Base-by-base conservation (phyloP, 2,329 filamentous ascomycete species). In the Colletotrichum gigasporum region DNA sequence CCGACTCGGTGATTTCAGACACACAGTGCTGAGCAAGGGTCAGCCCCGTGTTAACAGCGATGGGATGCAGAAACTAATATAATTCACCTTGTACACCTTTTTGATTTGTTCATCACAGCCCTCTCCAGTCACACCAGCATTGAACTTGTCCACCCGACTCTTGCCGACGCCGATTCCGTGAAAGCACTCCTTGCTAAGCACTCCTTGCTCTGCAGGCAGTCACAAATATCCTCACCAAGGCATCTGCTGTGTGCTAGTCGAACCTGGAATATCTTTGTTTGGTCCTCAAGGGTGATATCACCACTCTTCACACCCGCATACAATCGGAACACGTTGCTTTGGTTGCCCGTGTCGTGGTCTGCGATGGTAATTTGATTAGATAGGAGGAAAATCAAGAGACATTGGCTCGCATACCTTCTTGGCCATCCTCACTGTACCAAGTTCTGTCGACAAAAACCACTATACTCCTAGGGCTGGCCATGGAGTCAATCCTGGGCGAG, bases 41-140 rank as follows among this genome's bases (percentile, higher is more conserved):
- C n/a, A n/a, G n/a, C n/a, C n/a, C n/a, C n/a, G n/a, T n/a, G n/a
- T n/a, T n/a, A n/a, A n/a, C n/a, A n/a, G n/a, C n/a, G n/a, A n/a
- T n/a, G n/a, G n/a, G n/a, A n/a, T n/a, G n/a, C n/a, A n/a, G n/a
- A n/a, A n/a, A n/a, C n/a, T 3, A 10, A n/a, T 5, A 18, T 12
- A 5, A 61, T 63, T 18, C 55, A 71, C 69, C 18, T 68, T 57
- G 48, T 69, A 72, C 6, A 71, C 64, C 14, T 66, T 62, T 16
- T 68, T 63, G 22, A 72, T 58, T 20, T 68, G 67, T 8, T 65
- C 55, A 14, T 68, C 63, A 18, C 47, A 65, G 16, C 69, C 67
- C n/a, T 55, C 56, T 34, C 51, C 65, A 8, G 55, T 67, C 5
- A 68, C 55, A 2, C 54, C 60, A 20, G 70, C 69, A 24, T 68